These are phyloP conservation scores for Beauveria caledonica DNA, from an alignment of 2,329 filamentous ascomycete species.

Conservation along the genomic window DNA sequence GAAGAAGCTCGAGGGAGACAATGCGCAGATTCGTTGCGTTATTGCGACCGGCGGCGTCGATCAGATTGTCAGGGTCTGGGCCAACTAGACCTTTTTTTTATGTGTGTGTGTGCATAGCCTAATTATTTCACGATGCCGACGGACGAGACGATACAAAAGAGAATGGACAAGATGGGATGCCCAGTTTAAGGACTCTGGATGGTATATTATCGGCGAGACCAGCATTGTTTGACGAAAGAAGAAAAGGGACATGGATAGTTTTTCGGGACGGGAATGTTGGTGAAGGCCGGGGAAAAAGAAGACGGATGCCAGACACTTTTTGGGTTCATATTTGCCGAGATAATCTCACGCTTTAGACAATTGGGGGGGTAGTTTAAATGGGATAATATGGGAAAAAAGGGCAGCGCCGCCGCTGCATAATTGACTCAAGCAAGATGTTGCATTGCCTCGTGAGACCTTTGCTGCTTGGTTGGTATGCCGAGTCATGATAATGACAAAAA, in stretches of 20 bases:
- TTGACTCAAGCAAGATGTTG: not conserved
- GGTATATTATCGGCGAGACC: not conserved
- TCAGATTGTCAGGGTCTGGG: constrained; percentile 69
- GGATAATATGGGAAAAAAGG: not conserved
- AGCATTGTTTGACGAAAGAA: not conserved
- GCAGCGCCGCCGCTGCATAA: not conserved
- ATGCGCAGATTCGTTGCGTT: constrained; percentile 66
- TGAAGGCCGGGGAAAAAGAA: not conserved
- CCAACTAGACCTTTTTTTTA: constrained; percentile 32
- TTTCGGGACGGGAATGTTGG: not conserved
- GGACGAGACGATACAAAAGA: not conserved
- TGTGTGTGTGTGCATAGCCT: constrained; percentile 5
- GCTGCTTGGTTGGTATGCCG: not conserved
- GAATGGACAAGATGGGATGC: not conserved
- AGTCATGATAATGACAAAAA: no score
- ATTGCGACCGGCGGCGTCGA: constrained; percentile 82
- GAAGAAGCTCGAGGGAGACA: constrained; percentile 42
- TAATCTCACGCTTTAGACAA: constrained; percentile 10
- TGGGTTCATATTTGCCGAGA: constrained; percentile 11
- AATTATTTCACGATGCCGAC: not conserved
- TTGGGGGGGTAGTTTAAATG: constrained; percentile 8
- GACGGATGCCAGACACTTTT: not conserved
- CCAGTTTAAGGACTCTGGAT: not conserved
- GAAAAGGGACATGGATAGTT: not conserved
- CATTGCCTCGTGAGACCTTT: not conserved